A percentile compares a stretch with the other conserved stretches of the same genome.
These are phyloP conservation scores for Trichoderma simmonsii DNA, from an alignment of 2,329 filamentous ascomycete species.

Conservation along the genomic window DNA sequence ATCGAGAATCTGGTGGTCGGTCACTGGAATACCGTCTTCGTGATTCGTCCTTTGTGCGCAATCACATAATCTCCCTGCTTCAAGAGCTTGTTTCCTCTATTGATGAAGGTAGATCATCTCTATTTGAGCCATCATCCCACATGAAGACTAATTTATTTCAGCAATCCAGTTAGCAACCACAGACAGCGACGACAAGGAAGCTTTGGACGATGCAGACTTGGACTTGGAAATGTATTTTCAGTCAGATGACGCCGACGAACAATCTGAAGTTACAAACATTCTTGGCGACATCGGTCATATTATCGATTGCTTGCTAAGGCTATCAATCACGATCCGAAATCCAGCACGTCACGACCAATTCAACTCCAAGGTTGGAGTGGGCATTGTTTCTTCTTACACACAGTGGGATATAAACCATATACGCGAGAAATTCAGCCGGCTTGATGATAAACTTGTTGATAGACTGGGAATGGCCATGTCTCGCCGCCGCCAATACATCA, in stretches of 20 bases:
- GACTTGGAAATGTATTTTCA: neutral
- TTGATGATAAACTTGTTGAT: neutral
- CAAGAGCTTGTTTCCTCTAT: neutral
- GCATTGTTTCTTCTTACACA: neutral
- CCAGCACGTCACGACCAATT: neutral
- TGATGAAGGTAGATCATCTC: neutral
- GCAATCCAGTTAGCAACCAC: neutral
- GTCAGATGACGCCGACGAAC: neutral
- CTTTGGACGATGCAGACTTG: neutral
- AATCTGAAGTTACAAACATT: neutral
- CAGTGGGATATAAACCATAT: neutral
- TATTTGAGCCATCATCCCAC: neutral
- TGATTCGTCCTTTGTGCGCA: neutral
- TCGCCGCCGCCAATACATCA: neutral
- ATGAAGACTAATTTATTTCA: neutral
- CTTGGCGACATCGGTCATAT: neutral
- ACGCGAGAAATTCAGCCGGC: neutral
- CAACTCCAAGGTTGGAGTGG: neutral
- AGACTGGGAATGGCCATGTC: neutral
- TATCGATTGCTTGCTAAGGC: neutral
- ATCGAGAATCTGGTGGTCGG: neutral
- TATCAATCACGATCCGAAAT: neutral
- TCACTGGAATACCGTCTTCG: neutral
- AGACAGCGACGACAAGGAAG: neutral
- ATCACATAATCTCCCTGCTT: neutral